phyloP scores from a whole-genome alignment of 179 eudicot species.

The Spinacia oleracea region DNA sequence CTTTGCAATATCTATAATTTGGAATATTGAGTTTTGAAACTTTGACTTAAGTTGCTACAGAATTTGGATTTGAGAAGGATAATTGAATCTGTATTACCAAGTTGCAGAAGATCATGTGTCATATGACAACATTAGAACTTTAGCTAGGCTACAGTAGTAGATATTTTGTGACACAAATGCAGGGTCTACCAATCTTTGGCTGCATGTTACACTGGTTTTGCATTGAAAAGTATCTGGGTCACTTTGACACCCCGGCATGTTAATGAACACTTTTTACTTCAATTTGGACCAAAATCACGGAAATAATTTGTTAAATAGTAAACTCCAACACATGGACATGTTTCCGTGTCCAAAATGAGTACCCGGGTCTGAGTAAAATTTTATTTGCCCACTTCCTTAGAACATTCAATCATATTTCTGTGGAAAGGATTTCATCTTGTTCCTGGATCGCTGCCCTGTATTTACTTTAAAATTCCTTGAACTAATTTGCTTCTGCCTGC shows the following conservation, averaged over 20 bases:
- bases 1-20: not conserved
- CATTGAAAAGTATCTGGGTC: not conserved
- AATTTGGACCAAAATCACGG: not conserved
- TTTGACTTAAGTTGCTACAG: not conserved
- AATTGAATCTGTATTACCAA: not conserved
- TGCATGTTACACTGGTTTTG: not conserved
- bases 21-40: not conserved
- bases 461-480: not conserved
- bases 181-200: not conserved
- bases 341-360: not conserved
- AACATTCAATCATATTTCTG: not conserved
- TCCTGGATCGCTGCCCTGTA: not conserved
- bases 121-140: not conserved
- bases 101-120: not conserved
- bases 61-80: not conserved
- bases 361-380: not conserved
- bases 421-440: not conserved
- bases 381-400: not conserved
- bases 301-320: not conserved
- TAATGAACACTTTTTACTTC: too few relatives aligned
- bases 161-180: not conserved
- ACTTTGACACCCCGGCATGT: too few relatives aligned
- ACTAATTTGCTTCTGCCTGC: not conserved
- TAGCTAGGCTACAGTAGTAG: not conserved
- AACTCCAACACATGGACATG: not conserved